These are phyloP conservation scores for Parafenestella ontariensis DNA, from an alignment of 2,329 filamentous ascomycete genomes.

Conservation along the genomic window DNA sequence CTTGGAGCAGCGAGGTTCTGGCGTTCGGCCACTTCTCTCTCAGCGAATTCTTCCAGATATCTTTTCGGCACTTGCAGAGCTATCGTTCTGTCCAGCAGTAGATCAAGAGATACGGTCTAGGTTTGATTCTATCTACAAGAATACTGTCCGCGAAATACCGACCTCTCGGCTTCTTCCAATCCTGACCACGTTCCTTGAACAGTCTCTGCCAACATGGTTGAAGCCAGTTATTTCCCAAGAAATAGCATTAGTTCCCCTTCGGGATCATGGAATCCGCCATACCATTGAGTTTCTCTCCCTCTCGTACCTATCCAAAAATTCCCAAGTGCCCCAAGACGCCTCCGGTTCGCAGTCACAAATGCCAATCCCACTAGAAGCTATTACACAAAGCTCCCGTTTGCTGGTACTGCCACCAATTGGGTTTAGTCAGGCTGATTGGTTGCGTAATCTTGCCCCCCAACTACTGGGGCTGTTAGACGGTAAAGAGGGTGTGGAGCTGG, in stretches of 20 bases:
- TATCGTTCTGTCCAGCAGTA: conserved; percentile 40
- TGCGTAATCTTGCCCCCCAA: conserved; percentile 66
- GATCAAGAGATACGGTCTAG: conserved; percentile 8
- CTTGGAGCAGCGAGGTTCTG: conserved; percentile 33
- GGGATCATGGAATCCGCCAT: conserved; percentile 68
- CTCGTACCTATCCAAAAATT: conserved; percentile 64
- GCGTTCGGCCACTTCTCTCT: conserved; percentile 46
- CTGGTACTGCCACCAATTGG: conserved; percentile 66
- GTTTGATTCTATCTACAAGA: conserved; percentile 28
- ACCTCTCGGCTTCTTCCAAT: conserved; percentile 66
- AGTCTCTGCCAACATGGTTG: conserved; percentile 68
- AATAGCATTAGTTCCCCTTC: conserved; percentile 67
- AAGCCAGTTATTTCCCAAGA: conserved; percentile 62
- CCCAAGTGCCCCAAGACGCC: conserved; percentile 46
- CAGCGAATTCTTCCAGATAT: conserved; percentile 46
- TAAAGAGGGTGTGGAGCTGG: conserved; percentile 62
- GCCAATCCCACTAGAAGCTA: conserved; percentile 71
- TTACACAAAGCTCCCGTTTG: conserved; percentile 68
- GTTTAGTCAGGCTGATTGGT: conserved; percentile 66
- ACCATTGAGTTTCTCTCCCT: conserved; percentile 76
- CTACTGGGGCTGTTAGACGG: conserved; percentile 69
- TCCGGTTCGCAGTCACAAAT: conserved; percentile 51
- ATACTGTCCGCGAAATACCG: conserved; percentile 42
- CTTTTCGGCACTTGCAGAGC: conserved; percentile 43
- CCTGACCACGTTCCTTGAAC: conserved; percentile 69